A percentile compares a stretch with the other conserved stretches of the same genome.
Conservation (phyloP, 2,329 filamentous ascomycete genomes). For the Beauveria bassiana region DNA sequence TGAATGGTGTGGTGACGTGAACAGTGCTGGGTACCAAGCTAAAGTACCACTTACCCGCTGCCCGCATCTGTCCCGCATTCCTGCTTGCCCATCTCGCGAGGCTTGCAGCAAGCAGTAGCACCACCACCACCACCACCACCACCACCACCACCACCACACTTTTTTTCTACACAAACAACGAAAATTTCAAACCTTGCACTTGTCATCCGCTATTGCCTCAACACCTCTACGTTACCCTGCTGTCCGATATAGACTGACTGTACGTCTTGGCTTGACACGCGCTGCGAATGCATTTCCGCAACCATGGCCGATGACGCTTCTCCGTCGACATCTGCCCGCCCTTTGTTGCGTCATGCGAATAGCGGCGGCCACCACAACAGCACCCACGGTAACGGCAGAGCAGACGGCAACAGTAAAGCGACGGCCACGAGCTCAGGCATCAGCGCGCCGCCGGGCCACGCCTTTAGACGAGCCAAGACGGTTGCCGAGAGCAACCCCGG, state of each 20-base stretch:
- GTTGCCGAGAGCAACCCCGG: slow-evolving; percentile 26
- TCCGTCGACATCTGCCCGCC: slow-evolving; percentile 6
- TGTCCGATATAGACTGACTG: too few species aligned
- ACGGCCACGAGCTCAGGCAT: slow-evolving; percentile 7
- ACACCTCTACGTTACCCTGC: neutral
- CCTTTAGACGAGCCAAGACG: slow-evolving; percentile 34
- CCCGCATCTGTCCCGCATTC: neutral
- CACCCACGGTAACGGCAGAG: neutral
- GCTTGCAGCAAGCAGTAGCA: neutral
- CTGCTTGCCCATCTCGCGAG: neutral
- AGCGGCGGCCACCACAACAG: neutral
- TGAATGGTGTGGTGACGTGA: neutral
- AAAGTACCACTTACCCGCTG: neutral
- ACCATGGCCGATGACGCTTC: slow-evolving; percentile 16
- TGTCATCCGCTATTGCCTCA: neutral
- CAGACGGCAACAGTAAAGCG: neutral
- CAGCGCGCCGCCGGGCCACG: slow-evolving; percentile 24
- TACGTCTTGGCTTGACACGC: neutral
- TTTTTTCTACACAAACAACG: neutral
- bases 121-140: neutral
- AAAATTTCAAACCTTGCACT: neutral
- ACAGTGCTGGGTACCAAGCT: neutral
- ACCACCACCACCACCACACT: neutral
- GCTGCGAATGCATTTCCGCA: neutral
- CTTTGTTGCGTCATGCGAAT: slow-evolving; percentile 7